These are phyloP conservation scores for Alternaria gaisen DNA, from an alignment of 2,329 filamentous ascomycete genomes.

Conservation along the genomic window DNA sequence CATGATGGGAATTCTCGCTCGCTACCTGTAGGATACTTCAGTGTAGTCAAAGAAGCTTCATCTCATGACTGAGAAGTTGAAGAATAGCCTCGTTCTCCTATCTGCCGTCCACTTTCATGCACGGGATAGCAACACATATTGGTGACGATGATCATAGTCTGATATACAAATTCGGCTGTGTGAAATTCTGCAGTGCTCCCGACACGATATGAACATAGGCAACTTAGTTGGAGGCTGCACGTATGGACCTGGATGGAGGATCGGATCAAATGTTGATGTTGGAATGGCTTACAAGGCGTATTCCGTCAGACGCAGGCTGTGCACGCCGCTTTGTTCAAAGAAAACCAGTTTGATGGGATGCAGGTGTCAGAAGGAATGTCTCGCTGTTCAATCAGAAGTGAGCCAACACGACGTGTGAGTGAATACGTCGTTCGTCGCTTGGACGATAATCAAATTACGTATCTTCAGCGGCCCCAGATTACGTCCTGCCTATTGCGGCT, in stretches of 20 bases:
- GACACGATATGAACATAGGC: neutral
- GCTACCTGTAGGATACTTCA: neutral
- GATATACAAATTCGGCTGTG: neutral
- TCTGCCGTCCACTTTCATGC: too few species aligned
- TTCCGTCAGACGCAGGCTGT: neutral
- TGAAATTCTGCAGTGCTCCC: neutral
- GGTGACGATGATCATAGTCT: neutral
- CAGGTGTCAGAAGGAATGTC: neutral
- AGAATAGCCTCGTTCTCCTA: too few species aligned
- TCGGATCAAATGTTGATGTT: neutral
- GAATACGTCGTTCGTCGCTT: neutral
- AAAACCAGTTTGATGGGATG: neutral
- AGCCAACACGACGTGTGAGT: neutral
- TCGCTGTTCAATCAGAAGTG: neutral
- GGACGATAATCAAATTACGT: constrained; percentile 15
- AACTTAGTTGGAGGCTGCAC: neutral
- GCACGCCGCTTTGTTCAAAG: neutral
- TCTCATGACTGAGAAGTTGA: neutral
- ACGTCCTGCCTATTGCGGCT: constrained; percentile 16
- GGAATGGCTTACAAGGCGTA: neutral
- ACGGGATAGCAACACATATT: too few species aligned
- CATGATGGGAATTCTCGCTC: neutral
- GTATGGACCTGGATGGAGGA: neutral
- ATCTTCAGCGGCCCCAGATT: constrained; percentile 11
- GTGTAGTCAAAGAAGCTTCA: neutral